phyloP scores from a whole-genome alignment of 352 stramenopile species.

The Globisporangium carolinianum region DNA sequence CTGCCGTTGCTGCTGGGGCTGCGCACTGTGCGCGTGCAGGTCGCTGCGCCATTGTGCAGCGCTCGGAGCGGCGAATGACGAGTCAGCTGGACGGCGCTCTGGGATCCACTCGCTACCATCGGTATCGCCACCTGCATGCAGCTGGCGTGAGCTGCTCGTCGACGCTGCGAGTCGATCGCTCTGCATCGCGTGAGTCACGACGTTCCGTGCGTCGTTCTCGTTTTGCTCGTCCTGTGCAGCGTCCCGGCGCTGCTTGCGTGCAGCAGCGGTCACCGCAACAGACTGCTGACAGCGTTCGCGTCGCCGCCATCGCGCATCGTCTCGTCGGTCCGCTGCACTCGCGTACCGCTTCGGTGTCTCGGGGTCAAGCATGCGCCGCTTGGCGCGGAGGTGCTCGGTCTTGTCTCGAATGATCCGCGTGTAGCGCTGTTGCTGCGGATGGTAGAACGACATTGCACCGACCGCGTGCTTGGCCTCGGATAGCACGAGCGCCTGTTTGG shows the following conservation, averaged over 20 bases:
- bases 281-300: not conserved
- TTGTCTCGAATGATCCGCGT: constrained; percentile 10
- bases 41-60: too few relatives aligned
- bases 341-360: constrained; percentile 18
- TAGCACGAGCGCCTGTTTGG: constrained; percentile 48
- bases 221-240: not conserved
- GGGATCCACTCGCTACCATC: too few relatives aligned
- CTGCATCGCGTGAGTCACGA: not conserved
- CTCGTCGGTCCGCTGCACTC: not conserved
- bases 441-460: constrained; percentile 31
- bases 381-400: not conserved
- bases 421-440: constrained; percentile 21
- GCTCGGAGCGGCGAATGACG: too few relatives aligned
- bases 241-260: not conserved
- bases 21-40: too few relatives aligned
- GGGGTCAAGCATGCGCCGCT: constrained; percentile 34
- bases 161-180: not conserved
- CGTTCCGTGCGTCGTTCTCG: constrained; percentile 1
- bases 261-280: not conserved
- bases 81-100: too few relatives aligned
- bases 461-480: constrained; percentile 25
- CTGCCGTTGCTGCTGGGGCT: not conserved
- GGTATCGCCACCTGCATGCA: too few relatives aligned
- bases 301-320: not conserved
- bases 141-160: too few relatives aligned